These are phyloP conservation scores for Euphorbia peplus DNA, from an alignment of 345 rosid genomes.

Conservation along the genomic window DNA sequence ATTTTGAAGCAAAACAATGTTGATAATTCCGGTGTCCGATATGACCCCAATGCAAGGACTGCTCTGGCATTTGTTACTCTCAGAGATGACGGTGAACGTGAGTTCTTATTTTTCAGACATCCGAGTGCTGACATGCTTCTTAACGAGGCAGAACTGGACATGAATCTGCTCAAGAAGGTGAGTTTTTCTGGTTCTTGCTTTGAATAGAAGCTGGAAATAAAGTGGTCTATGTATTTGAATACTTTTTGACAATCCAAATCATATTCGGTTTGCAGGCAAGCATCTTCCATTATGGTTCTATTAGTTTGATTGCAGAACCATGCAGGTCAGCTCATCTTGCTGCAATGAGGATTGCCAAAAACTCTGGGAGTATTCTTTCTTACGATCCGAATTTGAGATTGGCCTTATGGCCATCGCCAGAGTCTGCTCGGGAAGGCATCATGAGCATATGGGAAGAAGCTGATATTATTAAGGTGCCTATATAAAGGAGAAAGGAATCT, in stretches of 20 bases:
- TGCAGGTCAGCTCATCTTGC: slow-evolving; percentile 91
- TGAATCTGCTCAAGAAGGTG: slow-evolving; percentile 69
- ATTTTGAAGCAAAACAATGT: slow-evolving; percentile 76
- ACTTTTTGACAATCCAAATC: not conserved
- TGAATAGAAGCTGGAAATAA: not conserved
- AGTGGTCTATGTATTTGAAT: slow-evolving; percentile 6
- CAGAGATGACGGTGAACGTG: slow-evolving; percentile 93
- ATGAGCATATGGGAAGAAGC: slow-evolving; percentile 91
- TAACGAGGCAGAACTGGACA: slow-evolving; percentile 72
- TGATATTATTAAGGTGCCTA: slow-evolving; percentile 78
- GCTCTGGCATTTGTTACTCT: slow-evolving; percentile 92
- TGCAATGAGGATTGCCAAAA: slow-evolving; percentile 77
- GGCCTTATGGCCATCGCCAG: slow-evolving; percentile 87
- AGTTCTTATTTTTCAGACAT: slow-evolving; percentile 90
- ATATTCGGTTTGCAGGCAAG: slow-evolving; percentile 54
- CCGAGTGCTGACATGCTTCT: slow-evolving; percentile 99
- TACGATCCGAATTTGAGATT: slow-evolving; percentile 94
- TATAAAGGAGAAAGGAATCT: not conserved
- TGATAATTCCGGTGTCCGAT: slow-evolving; percentile 72
- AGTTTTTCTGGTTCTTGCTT: slow-evolving; percentile 6
- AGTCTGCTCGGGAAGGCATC: slow-evolving; percentile 76
- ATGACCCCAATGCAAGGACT: slow-evolving; percentile 74
- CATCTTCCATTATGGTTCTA: slow-evolving; percentile 94
- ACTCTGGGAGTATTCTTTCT: slow-evolving; percentile 74
- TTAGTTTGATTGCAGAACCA: slow-evolving; percentile 93